Evolutionary conservation across 2,329 filamentous ascomycete genomes (phyloP), one percentile per base, ranked within the genome.

Genomic region (Camptophora hylomeconis): DNA sequence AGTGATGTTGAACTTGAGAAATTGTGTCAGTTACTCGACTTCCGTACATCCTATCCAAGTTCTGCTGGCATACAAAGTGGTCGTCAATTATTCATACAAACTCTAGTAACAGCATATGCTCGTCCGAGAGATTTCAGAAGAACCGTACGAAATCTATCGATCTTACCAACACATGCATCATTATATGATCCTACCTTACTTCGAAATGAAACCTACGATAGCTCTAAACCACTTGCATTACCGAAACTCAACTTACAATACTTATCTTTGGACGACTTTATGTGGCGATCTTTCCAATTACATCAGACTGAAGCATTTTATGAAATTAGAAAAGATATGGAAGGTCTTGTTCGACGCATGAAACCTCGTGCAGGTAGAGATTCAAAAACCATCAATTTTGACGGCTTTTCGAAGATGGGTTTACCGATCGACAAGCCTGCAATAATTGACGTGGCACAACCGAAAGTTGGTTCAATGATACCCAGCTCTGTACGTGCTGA

Each of bases 191-290:
- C 66, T 28, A 72, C 74, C 15, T 69, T 93, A 30, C 56, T 86
- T 32, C 72, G 83, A 33, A 87, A 87, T 32, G 86, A 94, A 45
- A 67, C 65, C 5, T 95, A 94, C 45, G 78, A 93, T 51, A 86
- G 86, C 15, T 84, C 82, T 14, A 72, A 72, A 26, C 86, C 89
- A 4, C 64, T 98, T 33, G 82, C 89, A 3, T 73, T 98, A 23
- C 89, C 89, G 3, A 98, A 98, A 51, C 58, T 95, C 24, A 98
- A 94, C 45, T 61, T 98, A 16, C 89, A 98, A 49, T 98, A 98
- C 53, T 65, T 98, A 9, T 92, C 86, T 3, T 73, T 93, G 28
- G 84, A 84, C 3, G 89, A 98, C 53, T 98, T 98, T 45, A 59
- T 98, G n/a, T 98, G 86, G 84, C 72, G 92, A 38, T 84, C 87